Conservation (phyloP, 495 filamentous ascomycete species). For the Trichoderma virens region DNA sequence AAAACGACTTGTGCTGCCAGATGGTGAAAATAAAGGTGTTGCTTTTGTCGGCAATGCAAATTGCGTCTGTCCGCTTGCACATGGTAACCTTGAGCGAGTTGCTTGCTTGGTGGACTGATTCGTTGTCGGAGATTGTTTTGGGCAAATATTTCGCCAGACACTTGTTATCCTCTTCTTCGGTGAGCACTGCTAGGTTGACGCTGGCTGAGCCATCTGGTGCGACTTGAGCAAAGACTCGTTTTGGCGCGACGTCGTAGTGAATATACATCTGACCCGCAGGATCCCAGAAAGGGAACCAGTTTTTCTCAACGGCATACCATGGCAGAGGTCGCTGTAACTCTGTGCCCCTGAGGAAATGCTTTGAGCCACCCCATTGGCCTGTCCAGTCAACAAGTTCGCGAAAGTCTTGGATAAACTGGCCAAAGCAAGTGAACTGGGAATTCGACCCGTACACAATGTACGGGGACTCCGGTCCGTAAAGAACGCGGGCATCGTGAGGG, state of each 20-base stretch:
- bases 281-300: constrained; percentile 53
- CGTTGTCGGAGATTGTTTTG: constrained; percentile 17
- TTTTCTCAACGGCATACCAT: constrained; percentile 41
- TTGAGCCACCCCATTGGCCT: constrained; percentile 12
- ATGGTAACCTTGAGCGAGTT: constrained; percentile 47
- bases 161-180: constrained; percentile 23
- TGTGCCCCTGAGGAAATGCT: constrained; percentile 29
- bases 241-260: constrained; percentile 42
- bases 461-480: constrained; percentile 40
- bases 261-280: constrained; percentile 31
- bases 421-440: constrained; percentile 42
- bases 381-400: constrained; percentile 36
- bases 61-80: constrained; percentile 38
- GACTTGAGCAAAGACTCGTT: constrained; percentile 38
- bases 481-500: constrained; percentile 45
- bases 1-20: constrained; percentile 44
- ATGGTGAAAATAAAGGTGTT: constrained; percentile 47
- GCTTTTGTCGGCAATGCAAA: constrained; percentile 26
- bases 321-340: constrained; percentile 40
- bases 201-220: constrained; percentile 32
- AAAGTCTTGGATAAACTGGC: constrained; percentile 45
- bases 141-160: constrained; percentile 39
- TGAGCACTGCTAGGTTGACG: constrained; percentile 26
- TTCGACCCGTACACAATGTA: constrained; percentile 44
- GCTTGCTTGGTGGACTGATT: constrained; percentile 48